Evolutionary conservation across 2,329 filamentous ascomycete genomes (phyloP).

Genomic region (Penicillium sp.): DNA sequence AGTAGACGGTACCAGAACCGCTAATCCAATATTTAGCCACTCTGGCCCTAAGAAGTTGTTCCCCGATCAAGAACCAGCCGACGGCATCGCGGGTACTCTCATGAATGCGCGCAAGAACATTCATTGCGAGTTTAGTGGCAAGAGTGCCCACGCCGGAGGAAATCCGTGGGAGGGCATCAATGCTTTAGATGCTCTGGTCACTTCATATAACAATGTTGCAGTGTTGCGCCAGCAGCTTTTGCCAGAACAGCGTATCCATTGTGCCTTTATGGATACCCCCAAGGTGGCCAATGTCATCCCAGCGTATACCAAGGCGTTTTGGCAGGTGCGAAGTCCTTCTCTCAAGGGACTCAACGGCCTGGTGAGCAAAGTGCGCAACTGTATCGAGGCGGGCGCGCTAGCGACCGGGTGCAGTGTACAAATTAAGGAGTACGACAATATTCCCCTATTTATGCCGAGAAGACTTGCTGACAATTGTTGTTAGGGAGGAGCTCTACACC

Average conservation of each 20-base stretch:
- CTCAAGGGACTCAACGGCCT: slow-evolving; percentile 42
- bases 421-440: slow-evolving; percentile 32
- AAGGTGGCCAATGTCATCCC: slow-evolving; percentile 60
- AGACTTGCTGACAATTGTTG: background rate
- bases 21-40: slow-evolving; percentile 20
- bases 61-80: slow-evolving; percentile 19
- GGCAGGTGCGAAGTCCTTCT: slow-evolving; percentile 49
- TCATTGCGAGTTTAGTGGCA: slow-evolving; percentile 49
- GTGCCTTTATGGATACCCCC: slow-evolving; percentile 57
- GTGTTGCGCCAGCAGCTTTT: slow-evolving; percentile 59
- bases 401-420: slow-evolving; percentile 38
- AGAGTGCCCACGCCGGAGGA: slow-evolving; percentile 58
- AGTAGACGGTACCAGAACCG: background rate
- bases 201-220: slow-evolving; percentile 49
- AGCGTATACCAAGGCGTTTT: slow-evolving; percentile 49
- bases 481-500: slow-evolving; percentile 40
- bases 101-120: slow-evolving; percentile 40
- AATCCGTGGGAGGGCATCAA: slow-evolving; percentile 63
- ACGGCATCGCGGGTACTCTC: slow-evolving; percentile 30
- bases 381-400: slow-evolving; percentile 39
- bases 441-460: background rate
- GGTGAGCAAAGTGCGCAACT: slow-evolving; percentile 32
- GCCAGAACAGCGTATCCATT: slow-evolving; percentile 56
- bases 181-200: slow-evolving; percentile 59
- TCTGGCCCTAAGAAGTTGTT: slow-evolving; percentile 29